Percentiles rank a stretch among this genome's conserved stretches.
These are phyloP conservation scores for Emmonsiellopsis sp. DNA, from an alignment of 2,329 filamentous ascomycete species.

Conservation along the genomic window DNA sequence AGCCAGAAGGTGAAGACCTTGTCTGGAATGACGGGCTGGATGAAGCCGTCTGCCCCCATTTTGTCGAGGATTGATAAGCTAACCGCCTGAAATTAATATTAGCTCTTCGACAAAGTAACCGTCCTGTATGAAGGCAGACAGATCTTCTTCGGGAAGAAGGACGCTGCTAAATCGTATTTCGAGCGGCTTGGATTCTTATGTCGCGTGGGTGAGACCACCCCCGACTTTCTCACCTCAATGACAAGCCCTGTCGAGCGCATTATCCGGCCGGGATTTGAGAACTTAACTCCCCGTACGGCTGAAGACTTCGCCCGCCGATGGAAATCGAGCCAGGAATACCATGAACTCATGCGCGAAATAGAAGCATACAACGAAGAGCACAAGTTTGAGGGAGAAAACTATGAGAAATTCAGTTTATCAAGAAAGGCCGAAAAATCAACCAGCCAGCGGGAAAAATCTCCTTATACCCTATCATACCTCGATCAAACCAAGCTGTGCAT, in stretches of 20 bases:
- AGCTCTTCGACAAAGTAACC: slow-evolving; percentile 72
- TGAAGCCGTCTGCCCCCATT: too few species aligned
- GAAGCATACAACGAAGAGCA: slow-evolving; percentile 33
- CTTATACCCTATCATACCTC: slow-evolving; percentile 68
- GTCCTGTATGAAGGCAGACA: slow-evolving; percentile 68
- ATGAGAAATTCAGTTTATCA: slow-evolving; percentile 13
- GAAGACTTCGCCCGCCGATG: slow-evolving; percentile 58
- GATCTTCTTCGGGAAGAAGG: slow-evolving; percentile 63
- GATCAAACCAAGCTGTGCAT: slow-evolving; percentile 74
- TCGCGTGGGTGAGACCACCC: slow-evolving; percentile 67
- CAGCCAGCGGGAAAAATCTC: slow-evolving; percentile 55
- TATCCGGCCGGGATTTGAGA: slow-evolving; percentile 51
- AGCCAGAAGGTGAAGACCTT: neutral
- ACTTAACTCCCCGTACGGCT: slow-evolving; percentile 53
- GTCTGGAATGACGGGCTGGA: too few species aligned
- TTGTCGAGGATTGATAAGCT: neutral
- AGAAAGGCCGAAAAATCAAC: slow-evolving; percentile 35
- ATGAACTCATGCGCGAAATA: slow-evolving; percentile 33
- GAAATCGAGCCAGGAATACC: slow-evolving; percentile 45
- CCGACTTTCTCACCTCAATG: slow-evolving; percentile 72
- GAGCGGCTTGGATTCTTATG: slow-evolving; percentile 65
- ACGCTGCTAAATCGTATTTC: slow-evolving; percentile 63
- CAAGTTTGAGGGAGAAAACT: slow-evolving; percentile 22
- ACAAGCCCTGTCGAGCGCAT: slow-evolving; percentile 73
- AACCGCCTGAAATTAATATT: slow-evolving; percentile 3